Conservation (phyloP, 345 rosid genomes). For the Lumnitzera racemosa region DNA sequence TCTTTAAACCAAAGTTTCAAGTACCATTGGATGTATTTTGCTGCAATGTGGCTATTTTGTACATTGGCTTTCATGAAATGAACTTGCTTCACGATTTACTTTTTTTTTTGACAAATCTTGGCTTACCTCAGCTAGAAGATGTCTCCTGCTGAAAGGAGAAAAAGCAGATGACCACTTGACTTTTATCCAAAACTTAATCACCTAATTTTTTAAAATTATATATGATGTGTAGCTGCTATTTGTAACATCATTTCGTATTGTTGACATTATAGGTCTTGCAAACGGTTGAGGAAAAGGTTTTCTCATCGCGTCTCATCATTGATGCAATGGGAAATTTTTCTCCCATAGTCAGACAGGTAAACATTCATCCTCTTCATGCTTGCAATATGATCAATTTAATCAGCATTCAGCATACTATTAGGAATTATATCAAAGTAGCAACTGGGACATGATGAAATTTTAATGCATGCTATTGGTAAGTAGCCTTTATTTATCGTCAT, state of each 20-base stretch:
- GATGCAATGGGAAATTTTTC: conserved; percentile 99
- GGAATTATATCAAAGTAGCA: no score
- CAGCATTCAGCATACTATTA: neutral
- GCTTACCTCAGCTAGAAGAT: neutral
- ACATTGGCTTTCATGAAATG: neutral
- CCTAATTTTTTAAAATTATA: no score
- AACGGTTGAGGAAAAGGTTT: conserved; percentile 54
- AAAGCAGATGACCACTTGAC: no score
- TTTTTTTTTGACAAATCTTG: neutral
- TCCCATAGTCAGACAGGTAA: conserved; percentile 85
- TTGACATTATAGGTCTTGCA: conserved; percentile 42
- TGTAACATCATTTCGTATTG: conserved; percentile 3
- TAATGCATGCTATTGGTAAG: no score
- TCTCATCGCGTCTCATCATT: conserved; percentile 62
- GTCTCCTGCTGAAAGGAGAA: no score
- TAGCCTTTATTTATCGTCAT: no score
- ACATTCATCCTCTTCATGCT: conserved; percentile 4
- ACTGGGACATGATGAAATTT: no score
- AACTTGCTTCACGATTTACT: neutral
- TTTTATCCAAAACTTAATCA: no score
- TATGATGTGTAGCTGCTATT: neutral
- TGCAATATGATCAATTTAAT: neutral
- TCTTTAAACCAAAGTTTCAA: no score
- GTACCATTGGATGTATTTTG: no score
- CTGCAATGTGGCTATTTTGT: no score